A percentile compares a stretch with the other conserved stretches of the same genome.
Evolutionary conservation across 352 stramenopile genomes (phyloP).

Genomic region (Hyaloperonospora arabidopsidis): DNA sequence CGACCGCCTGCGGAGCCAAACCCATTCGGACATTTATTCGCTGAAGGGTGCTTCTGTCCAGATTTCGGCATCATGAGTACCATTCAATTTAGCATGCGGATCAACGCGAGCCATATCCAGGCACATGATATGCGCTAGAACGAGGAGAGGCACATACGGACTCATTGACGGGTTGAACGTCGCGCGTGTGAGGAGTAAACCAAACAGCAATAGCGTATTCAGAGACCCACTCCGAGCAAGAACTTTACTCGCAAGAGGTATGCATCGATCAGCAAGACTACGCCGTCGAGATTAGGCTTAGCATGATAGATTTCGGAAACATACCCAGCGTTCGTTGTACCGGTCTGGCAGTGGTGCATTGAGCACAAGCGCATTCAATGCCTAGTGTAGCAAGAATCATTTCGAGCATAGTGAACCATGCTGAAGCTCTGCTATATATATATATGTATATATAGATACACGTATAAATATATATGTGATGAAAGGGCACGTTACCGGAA

Average conservation of each 20-base stretch:
- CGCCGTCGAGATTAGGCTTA: slow-evolving; percentile 39
- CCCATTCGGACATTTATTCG: slow-evolving; percentile 49
- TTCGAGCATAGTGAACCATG: no score
- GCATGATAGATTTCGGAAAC: slow-evolving; percentile 39
- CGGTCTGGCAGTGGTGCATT: slow-evolving; percentile 17
- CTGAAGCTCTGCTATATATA: no score
- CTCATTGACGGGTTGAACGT: slow-evolving; percentile 48
- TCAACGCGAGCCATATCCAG: slow-evolving; percentile 58
- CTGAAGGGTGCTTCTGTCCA: slow-evolving; percentile 53
- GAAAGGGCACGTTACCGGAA: no score
- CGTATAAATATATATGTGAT: no score
- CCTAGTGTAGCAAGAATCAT: slow-evolving; percentile 6
- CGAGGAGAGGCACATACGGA: slow-evolving; percentile 38
- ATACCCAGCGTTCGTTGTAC: slow-evolving; percentile 27
- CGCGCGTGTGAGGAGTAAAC: slow-evolving; percentile 60
- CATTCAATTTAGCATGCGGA: slow-evolving; percentile 66
- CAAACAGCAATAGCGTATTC: slow-evolving; percentile 50
- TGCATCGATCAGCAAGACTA: slow-evolving; percentile 41
- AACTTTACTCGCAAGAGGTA: slow-evolving; percentile 23
- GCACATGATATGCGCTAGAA: slow-evolving; percentile 64
- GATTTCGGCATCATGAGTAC: slow-evolving; percentile 71
- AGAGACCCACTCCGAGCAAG: slow-evolving; percentile 37
- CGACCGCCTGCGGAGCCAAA: slow-evolving; percentile 21
- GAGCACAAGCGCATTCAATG: slow-evolving; percentile 21
- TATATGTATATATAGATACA: no score